Evolutionary conservation across 805 yeast genomes (phyloP).

Genomic region (Wickerhamiella bombiphila): DNA sequence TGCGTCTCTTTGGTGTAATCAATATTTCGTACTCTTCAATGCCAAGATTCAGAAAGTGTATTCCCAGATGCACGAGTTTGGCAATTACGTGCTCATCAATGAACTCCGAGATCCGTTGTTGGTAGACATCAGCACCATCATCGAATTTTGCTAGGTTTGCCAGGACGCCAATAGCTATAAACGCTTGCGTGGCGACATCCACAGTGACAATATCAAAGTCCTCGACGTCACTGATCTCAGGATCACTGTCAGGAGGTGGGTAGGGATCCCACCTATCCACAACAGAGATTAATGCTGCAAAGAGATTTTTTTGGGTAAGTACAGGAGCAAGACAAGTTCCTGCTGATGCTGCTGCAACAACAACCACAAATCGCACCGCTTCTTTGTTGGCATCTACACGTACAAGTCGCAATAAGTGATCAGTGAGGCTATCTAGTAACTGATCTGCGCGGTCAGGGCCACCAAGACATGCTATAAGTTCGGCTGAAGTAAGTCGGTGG

Average conservation of each 20-base stretch:
- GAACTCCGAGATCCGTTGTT: conserved; percentile 26
- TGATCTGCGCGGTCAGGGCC: conserved; percentile 25
- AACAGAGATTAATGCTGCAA: conserved; percentile 24
- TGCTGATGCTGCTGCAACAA: conserved; percentile 21
- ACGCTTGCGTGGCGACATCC: conserved; percentile 17
- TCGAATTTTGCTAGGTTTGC: conserved; percentile 24
- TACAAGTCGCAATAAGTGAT: conserved; percentile 18
- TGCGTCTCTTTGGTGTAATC: not conserved
- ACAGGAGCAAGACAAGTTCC: conserved; percentile 23
- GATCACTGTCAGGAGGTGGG: not conserved
- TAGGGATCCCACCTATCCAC: conserved; percentile 19
- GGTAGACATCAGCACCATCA: conserved; percentile 24
- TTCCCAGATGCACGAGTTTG: conserved; percentile 19
- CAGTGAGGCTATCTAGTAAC: conserved; percentile 20
- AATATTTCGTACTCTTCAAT: not conserved
- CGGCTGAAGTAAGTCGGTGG: conserved; percentile 20
- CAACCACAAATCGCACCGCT: conserved; percentile 14
- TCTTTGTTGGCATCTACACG: conserved; percentile 8
- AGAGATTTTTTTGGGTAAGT: conserved; percentile 25
- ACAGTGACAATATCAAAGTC: conserved; percentile 16
- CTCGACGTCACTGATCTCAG: not conserved
- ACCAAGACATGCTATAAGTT: conserved; percentile 22
- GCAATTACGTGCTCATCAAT: conserved; percentile 25
- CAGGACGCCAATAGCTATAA: conserved; percentile 25
- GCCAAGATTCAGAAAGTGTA: conserved; percentile 1